Conservation (phyloP, 768 basidiomycete genomes). For the Pisolithus orientalis region DNA sequence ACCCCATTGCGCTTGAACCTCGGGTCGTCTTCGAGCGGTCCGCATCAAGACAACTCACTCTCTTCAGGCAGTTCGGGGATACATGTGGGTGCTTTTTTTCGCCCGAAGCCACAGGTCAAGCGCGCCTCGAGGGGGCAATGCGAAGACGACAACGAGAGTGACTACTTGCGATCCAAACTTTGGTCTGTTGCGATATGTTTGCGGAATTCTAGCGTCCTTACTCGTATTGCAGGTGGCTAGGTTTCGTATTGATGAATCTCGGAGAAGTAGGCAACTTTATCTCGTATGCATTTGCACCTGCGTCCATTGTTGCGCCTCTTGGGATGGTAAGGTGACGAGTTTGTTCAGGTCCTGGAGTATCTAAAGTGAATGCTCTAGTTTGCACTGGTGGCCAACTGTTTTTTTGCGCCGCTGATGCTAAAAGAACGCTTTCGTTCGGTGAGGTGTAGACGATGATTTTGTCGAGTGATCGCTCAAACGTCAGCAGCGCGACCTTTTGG, state of each 20-base stretch:
- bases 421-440: constrained; percentile 79
- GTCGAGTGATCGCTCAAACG: constrained; percentile 10
- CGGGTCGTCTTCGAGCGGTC: constrained; percentile 6
- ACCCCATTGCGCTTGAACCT: constrained; percentile 22
- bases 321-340: constrained; percentile 67
- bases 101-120: constrained; percentile 25
- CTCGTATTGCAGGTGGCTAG: constrained; percentile 65
- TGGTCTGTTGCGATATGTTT: constrained; percentile 46
- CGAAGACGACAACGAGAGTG: constrained; percentile 48
- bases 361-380: constrained; percentile 40
- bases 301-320: constrained; percentile 89
- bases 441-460: constrained; percentile 15
- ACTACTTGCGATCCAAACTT: constrained; percentile 78
- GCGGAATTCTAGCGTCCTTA: background rate
- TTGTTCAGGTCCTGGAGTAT: background rate
- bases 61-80: constrained; percentile 11
- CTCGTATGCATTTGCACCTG: constrained; percentile 85
- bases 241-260: constrained; percentile 82
- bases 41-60: background rate
- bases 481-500: constrained; percentile 65
- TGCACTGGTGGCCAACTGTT: constrained; percentile 91
- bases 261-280: constrained; percentile 91
- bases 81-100: constrained; percentile 35
- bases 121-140: constrained; percentile 13
- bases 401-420: constrained; percentile 84